Conservation (phyloP, 495 filamentous ascomycete genomes). For the Penicillium odoratum region DNA sequence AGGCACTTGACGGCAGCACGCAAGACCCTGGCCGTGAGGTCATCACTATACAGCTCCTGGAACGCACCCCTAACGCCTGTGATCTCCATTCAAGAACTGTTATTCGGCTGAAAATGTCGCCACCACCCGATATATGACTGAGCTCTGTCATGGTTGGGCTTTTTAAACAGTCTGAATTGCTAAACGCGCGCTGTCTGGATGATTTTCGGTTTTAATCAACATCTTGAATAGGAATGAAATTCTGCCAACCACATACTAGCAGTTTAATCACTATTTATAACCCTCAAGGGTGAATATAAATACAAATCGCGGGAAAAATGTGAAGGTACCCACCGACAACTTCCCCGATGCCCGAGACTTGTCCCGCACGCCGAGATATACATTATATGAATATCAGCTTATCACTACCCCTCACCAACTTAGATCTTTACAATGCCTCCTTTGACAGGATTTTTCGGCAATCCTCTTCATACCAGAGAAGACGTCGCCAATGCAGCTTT, state of each 20-base stretch:
- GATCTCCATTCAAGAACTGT: not conserved
- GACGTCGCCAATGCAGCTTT: conserved; percentile 18
- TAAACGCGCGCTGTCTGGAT: not conserved
- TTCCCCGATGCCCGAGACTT: conserved; percentile 11
- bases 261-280: not conserved
- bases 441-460: conserved; percentile 11
- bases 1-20: conserved; percentile 18
- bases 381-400: not conserved
- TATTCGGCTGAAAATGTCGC: conserved; percentile 2
- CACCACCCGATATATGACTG: not conserved
- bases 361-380: not conserved
- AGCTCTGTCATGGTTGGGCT: conserved; percentile 1
- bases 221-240: too few relatives aligned
- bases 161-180: not conserved
- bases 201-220: too few relatives aligned
- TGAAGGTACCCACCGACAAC: conserved; percentile 5
- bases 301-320: too few relatives aligned
- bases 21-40: conserved; percentile 31
- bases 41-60: conserved; percentile 26
- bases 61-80: conserved; percentile 6
- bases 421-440: conserved; percentile 17
- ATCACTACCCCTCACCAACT: too few relatives aligned
- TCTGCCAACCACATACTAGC: not conserved
- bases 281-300: too few relatives aligned
- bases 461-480: conserved; percentile 11